phyloP scores from a whole-genome alignment of 768 basidiomycete genomes.

The Suillus clintonianus region DNA sequence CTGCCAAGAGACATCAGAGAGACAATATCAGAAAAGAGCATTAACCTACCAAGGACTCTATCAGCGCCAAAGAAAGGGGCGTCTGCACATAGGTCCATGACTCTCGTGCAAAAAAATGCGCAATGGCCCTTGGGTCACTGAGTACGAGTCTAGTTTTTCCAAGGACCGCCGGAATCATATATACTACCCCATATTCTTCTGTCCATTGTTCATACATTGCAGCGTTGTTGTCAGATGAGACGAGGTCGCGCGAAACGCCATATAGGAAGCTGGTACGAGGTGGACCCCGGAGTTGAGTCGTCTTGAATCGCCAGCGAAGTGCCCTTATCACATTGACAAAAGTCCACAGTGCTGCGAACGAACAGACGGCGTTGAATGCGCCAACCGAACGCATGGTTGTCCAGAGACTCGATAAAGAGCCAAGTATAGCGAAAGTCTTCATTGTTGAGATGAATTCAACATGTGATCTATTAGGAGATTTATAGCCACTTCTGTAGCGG shows the following conservation, averaged over 20 bases:
- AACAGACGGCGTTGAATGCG: not conserved
- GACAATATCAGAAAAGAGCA: too few species aligned
- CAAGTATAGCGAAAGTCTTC: not conserved
- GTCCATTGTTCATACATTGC: constrained; percentile 46
- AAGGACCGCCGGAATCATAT: constrained; percentile 36
- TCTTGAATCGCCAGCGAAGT: too few species aligned
- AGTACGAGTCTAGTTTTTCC: constrained; percentile 39
- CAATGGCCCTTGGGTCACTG: constrained; percentile 47
- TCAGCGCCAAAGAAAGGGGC: constrained; percentile 33
- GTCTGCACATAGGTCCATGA: constrained; percentile 47
- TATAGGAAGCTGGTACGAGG: constrained; percentile 45
- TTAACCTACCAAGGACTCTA: constrained; percentile 32
- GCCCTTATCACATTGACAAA: constrained; percentile 8
- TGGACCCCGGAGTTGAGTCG: too few species aligned
- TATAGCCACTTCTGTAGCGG: not conserved
- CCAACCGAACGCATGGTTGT: not conserved
- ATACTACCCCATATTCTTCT: constrained; percentile 46
- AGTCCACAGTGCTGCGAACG: not conserved
- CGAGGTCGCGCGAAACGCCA: constrained; percentile 36
- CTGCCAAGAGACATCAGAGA: constrained; percentile 1
- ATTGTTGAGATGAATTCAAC: not conserved
- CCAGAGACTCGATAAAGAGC: not conserved
- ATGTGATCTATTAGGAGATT: not conserved
- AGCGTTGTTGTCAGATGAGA: constrained; percentile 31
- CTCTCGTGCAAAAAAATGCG: constrained; percentile 51